Base-by-base conservation (phyloP, 176 grass and related monocot genomes). In the Microstegium vimineum region DNA sequence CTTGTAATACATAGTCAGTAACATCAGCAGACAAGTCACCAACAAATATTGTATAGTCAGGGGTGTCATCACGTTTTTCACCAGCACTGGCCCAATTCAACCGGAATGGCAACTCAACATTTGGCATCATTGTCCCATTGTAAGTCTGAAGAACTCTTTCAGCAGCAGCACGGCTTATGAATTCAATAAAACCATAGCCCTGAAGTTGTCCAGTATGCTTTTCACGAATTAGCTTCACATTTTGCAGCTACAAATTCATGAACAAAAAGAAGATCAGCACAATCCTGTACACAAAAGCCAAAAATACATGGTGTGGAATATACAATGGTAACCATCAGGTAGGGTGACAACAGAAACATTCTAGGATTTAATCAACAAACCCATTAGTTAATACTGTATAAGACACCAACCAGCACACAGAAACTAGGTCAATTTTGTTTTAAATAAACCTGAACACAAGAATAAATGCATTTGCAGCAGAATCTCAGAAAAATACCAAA, bases 41-140 rank as follows among this genome's bases (percentile, higher is more conserved):
- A 81, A 97, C 89, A 90, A 97, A 97, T 32, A 97, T 85, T 30
- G 91, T 97, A 76, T 91, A 91, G 81, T 97, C 94, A 78, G 91
- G 86, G 40, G 78, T 41, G n/a, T 97, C 91, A 71, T 93, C 94
- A 54, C 84, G 81, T 63, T 93, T 97, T 78, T 97, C 94, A 78
- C 94, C 94, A 82, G 94, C 87, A 14, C 78, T 75, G 14, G 91
- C 94, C 94, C 94, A 97, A 38, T 97, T 97, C 81, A 97, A 69
- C 36, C 93, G 89, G 73, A 89, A 95, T 52, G 90, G 43, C 66
- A 88, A 34, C 52, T 95, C 93, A 31, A 81, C 74, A 88, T 86
- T 95, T 68, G 93, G 93, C 93, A 95, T 95, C 69, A 95, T 83
- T 76, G 87, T 86, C 71, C 93, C 90, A 72, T 95, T 95, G 45